Conservation (phyloP, 768 basidiomycete genomes). For the Agrocybe pediades region DNA sequence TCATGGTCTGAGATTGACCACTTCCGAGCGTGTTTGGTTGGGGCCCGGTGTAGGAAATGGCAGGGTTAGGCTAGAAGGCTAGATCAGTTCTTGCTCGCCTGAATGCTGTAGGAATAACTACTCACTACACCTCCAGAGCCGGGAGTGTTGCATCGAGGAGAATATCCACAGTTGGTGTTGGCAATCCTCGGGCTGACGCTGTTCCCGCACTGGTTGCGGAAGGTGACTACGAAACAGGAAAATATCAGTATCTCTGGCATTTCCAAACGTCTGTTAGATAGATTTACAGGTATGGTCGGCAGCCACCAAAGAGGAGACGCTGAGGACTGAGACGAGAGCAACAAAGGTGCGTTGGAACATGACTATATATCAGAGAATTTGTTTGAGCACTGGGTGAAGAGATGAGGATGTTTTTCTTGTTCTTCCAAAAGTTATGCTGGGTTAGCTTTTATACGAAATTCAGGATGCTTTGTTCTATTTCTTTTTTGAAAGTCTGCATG, state of each 20-base stretch:
- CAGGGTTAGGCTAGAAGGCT: slow-evolving; percentile 26
- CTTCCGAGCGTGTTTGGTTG: slow-evolving; percentile 30
- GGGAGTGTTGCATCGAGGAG: slow-evolving; percentile 35
- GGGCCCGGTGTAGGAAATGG: slow-evolving; percentile 32
- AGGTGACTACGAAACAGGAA: slow-evolving; percentile 25
- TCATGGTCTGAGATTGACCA: slow-evolving; percentile 28
- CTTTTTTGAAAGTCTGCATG: no score
- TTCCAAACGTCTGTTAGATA: not conserved
- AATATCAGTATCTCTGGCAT: not conserved
- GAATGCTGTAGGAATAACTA: not conserved
- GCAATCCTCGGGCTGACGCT: slow-evolving; percentile 34
- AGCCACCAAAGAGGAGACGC: slow-evolving; percentile 5
- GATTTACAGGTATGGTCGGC: slow-evolving; percentile 23
- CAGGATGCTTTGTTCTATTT: no score
- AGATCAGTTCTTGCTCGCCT: not conserved
- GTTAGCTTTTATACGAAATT: no score
- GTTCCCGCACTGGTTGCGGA: slow-evolving; percentile 34
- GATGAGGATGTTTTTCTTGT: no score
- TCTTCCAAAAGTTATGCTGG: no score
- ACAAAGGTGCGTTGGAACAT: slow-evolving; percentile 6
- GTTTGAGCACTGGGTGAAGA: no score
- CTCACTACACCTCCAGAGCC: slow-evolving; percentile 33
- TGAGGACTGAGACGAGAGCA: not conserved
- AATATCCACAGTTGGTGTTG: slow-evolving; percentile 41
- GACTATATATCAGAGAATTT: not conserved